Evolutionary conservation across 768 basidiomycete genomes (phyloP), one percentile per base, ranked within the genome.

Genomic region (Agaricus blazei): DNA sequence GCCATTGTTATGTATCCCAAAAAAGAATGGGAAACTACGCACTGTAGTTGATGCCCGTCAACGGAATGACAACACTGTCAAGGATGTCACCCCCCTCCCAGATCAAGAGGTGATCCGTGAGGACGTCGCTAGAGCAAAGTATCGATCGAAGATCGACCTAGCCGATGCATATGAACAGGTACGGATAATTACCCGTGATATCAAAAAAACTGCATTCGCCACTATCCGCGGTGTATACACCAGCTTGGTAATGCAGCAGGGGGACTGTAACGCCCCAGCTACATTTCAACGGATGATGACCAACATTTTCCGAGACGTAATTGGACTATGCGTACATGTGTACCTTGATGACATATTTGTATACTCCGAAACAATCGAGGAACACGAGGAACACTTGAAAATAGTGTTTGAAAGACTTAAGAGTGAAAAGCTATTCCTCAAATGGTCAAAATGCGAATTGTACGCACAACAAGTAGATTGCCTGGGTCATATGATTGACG

Each of bases 141-240:
- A 63, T 48, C 52, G 70, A 0, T 70, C 72, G 0, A 66, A 68
- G 23, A 65, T 78, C 1, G 72, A 78, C 57, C 51, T 71, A 36
- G 64, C 67, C 19, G 66, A 73, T 47, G 72, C 72, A 3, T 78
- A 74, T 60, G 71, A 78, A 58, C 76, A 77, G 40, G 66, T 70
- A 27, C 36, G 62, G 1, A 59, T 68, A 0, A 47, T 62, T 6
- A 65, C 66, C 11, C 59, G 64, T 19, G 62, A 71, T 53, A 66
- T 70, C 0, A 28, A 51, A 2, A 48, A 58, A 0, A 61, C 64
- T 0, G 51, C 64, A 0, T 59, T 70, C 12, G 64, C 60, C 1
- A 19, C 19, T 19, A 19, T 19, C 19, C 19, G 19, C 19, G 19
- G 19, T 19, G 19, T 19, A 19, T 19, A 19, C 19, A 19, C 19